A percentile compares a stretch with the other conserved stretches of the same genome.
phyloP scores from a whole-genome alignment of 768 basidiomycete genomes.

The Amanita phalloides region DNA sequence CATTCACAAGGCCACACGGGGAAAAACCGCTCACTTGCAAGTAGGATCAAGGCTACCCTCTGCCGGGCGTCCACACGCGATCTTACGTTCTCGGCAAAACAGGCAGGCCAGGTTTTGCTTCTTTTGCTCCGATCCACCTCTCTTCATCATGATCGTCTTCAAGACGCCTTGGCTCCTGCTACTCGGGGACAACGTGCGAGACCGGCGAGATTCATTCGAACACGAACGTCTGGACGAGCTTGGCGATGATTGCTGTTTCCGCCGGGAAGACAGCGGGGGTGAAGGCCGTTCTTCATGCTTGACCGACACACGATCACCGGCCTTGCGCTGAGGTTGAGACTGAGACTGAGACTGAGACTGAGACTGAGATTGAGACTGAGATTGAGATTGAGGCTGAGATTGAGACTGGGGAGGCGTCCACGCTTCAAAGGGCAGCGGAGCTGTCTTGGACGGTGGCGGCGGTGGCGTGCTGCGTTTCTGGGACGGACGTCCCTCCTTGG shows the following conservation, averaged over 20 bases:
- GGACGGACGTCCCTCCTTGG: background rate
- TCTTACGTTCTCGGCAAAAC: slow-evolving; percentile 32
- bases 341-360: background rate
- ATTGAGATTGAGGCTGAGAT: too few species aligned
- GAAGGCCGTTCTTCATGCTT: background rate
- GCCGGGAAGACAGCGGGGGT: background rate
- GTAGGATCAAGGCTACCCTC: slow-evolving; percentile 29
- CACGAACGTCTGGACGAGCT: background rate
- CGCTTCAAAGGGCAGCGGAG: background rate
- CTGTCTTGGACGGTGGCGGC: background rate
- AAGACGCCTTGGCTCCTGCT: slow-evolving; percentile 2
- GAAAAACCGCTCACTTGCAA: slow-evolving; percentile 33
- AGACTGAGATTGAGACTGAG: too few species aligned
- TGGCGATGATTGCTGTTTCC: background rate
- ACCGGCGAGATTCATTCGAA: slow-evolving; percentile 2
- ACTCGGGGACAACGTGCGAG: slow-evolving; percentile 1
- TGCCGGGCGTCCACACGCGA: slow-evolving; percentile 26
- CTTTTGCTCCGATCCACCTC: slow-evolving; percentile 11
- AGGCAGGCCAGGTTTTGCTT: slow-evolving; percentile 24
- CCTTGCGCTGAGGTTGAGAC: background rate
- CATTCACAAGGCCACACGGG: background rate
- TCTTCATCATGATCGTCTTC: slow-evolving; percentile 8
- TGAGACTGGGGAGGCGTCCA: background rate
- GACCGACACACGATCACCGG: too few species aligned
- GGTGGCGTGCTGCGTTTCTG: background rate